Evolutionary conservation across 2,329 filamentous ascomycete species (phyloP), one percentile per base, ranked within the genome.

Genomic region (Colletotrichum tofieldiae): DNA sequence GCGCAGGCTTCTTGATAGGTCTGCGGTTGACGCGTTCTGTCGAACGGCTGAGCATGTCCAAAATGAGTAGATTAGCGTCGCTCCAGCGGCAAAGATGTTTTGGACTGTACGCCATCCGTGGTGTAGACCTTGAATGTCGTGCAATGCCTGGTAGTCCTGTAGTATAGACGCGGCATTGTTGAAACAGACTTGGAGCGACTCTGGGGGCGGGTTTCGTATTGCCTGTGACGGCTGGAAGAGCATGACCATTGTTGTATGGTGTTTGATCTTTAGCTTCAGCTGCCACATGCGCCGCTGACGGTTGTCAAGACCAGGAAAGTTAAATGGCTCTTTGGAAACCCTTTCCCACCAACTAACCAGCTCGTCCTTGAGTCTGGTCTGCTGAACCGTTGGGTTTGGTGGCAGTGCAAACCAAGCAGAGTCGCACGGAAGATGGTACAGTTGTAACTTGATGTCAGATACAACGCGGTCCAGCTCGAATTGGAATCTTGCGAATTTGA

Each of bases 91-190:
- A 59, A 83, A 83, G 8, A 83, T 79, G 8, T 79, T 81, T 47
- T 83, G 82, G 0, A 84, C 81, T 8, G 79, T 80, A 18, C 80
- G 75, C 82, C 82, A 84, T 73, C 75, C 81, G 75, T 74, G 75
- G 43, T 77, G 78, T 18, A 82, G 74, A 12, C 75, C 75, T 6
- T 81, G 78, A 7, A 77, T 58, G 47, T 79, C 76, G 60, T 80
- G 76, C 1, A 83, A 67, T 1, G 72, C 52, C 51, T 82, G 78
- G 45, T 82, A 83, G 2, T 78, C 76, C 6, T 78, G 66, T 1
- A 78, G 51, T 7, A 77, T 74, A 0, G 65, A 55, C 0, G 74
- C 67, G 0, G 79, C 64, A 78, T 77, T 78, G 23, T 78, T 73
- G 60, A 79, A 82, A 63, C 81, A 83, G 2, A 75, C 66, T 7